Evolutionary conservation across 2,329 filamentous ascomycete genomes (phyloP), one percentile per base, ranked within the genome.

Genomic region (Onygena corvina): DNA sequence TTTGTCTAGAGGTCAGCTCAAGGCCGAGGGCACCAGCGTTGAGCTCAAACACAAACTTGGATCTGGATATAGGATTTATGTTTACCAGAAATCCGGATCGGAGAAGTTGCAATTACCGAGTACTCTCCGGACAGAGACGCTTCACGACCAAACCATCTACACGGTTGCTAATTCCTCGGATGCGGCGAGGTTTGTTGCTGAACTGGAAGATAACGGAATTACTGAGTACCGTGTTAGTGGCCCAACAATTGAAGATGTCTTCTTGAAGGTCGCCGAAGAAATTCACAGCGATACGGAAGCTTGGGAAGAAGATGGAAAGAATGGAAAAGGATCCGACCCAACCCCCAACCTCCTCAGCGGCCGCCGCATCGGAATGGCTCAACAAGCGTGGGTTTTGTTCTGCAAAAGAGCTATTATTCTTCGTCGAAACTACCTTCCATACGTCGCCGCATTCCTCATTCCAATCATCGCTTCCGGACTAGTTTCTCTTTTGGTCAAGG

Each of bases 201-300:
- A 74, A 7, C 71, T 95, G 1, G 84, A 94, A 61, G 66, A 71
- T 1, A 70, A 74, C 1, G 79, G 79, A 0, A 74, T 93, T 34
- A 72, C 73, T 12, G 84, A 93, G 51, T 94, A 94, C 62, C 81
- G 88, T 51, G 84, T 94, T 56, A 84, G 84, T 12, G 87, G 87
- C 0, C 90, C 89, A 0, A 93, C 86, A 0, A 88, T 95, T 34
- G 90, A 95, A 62, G 88, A 94, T 57, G 88, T 94, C 0, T 95
- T 95, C 64, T 69, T 95, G 20, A 82, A 86, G 55, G 74, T 94
- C 33, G 86, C 88, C 0, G 85, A 90, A 59, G 88, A 94, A 62
- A 76, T 87, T 52, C 75, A 73, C 25, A 16, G 47, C 1, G 50
- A 55, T 5, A 16, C 31, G 14, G 56, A 34, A 6, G 4, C 49